Conservation (phyloP, 148 eudicot species). For the Vaccinium darrowii region DNA sequence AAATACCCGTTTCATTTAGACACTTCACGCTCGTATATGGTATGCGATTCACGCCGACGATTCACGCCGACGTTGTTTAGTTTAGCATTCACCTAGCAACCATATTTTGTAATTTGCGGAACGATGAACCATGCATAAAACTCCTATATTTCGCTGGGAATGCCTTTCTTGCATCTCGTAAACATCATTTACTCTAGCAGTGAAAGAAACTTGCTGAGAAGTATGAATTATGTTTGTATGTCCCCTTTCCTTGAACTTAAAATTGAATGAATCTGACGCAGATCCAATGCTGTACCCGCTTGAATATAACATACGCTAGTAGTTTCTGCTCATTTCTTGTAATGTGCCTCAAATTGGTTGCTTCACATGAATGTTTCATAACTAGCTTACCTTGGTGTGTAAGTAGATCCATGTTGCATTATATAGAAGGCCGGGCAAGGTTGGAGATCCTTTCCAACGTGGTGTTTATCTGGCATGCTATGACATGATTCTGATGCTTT, state of each 20-base stretch:
- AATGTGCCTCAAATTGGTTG: not conserved
- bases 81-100: not conserved
- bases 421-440: not conserved
- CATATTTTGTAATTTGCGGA: not conserved
- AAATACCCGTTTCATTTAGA: not conserved
- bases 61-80: no score
- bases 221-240: not conserved
- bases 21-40: not conserved
- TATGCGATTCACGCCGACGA: not conserved
- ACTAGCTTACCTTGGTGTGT: not conserved
- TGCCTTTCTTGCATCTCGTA: not conserved
- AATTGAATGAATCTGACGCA: not conserved
- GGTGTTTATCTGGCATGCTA: not conserved
- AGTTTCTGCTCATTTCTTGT: not conserved
- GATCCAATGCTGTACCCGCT: not conserved
- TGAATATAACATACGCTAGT: not conserved
- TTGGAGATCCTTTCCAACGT: not conserved
- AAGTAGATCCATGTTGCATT: not conserved
- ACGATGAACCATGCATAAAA: not conserved
- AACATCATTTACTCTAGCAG: not conserved
- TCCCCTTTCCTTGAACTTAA: not conserved
- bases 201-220: not conserved
- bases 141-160: not conserved
- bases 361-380: not conserved
- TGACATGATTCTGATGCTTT: conserved; percentile 1